Conservation (phyloP, 768 basidiomycete species). For the Tephrocybe sp. region DNA sequence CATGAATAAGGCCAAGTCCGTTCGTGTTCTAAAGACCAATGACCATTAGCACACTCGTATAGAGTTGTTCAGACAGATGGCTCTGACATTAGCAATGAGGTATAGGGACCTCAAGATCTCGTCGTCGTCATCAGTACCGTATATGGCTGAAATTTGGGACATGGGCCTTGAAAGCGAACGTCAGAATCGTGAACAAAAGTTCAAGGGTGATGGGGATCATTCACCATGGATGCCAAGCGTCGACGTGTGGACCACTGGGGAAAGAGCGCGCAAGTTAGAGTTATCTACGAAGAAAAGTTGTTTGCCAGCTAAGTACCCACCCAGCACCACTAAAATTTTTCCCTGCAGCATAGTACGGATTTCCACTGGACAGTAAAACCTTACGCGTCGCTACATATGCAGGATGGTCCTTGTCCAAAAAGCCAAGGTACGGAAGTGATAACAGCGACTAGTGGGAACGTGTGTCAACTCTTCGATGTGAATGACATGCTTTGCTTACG, state of each 20-base stretch:
- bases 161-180: conserved; percentile 53
- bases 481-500: conserved; percentile 34
- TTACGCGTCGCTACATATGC: conserved; percentile 65
- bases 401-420: conserved; percentile 57
- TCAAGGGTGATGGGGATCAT: conserved; percentile 7
- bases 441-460: conserved; percentile 54
- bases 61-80: not conserved
- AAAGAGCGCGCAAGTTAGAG: not conserved
- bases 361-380: conserved; percentile 54
- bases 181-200: not conserved
- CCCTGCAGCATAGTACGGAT: conserved; percentile 70
- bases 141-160: conserved; percentile 74
- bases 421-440: conserved; percentile 77
- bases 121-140: conserved; percentile 67
- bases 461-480: not conserved
- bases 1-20: conserved; percentile 76
- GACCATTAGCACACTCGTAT: conserved; percentile 1
- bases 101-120: conserved; percentile 66
- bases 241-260: conserved; percentile 68
- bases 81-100: conserved; percentile 62
- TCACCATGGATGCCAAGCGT: conserved; percentile 69
- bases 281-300: not conserved
- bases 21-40: conserved; percentile 55
- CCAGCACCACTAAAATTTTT: conserved; percentile 65
- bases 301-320: conserved; percentile 34